Base-by-base conservation (phyloP, 2,329 filamentous ascomycete genomes). In the Colletotrichum higginsianum region DNA sequence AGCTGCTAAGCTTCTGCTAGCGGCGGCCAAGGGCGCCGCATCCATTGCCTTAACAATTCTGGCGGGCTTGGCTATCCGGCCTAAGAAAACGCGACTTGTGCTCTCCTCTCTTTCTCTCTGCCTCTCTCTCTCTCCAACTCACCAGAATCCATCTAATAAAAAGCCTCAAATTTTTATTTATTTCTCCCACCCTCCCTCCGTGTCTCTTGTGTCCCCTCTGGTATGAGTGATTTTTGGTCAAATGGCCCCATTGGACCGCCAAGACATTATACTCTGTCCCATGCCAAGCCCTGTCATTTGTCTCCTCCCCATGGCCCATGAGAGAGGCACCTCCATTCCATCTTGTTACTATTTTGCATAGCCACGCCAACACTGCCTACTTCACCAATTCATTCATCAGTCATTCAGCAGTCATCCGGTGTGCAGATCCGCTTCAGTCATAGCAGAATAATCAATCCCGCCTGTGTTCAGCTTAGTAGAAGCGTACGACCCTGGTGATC, bases 1-100 rank as follows among this genome's bases (percentile, higher is more conserved):
- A 26, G 69, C 65, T 71, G 69, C 69, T 71, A 71, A 71, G 69
- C 69, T 71, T 71, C 65, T 71, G 69, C 69, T 71, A 71, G 65
- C 65, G 52, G 12, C 52, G 15, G 69, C 69, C 69, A 68, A 71
- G 69, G 44, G 42, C 40, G 58, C 69, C 65, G 65, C 69, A 71
- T 68, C 47, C 40, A 60, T 38, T 50, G 18, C 69, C 61, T 61
- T 71, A 71, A 67, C 69, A 69, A 68, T 58, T 63, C 35, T 11
- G 3, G 21, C 15, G 44, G 18, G 6, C 26, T 42, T 46, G 38
- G 35, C 57, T 71, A 68, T 71, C 68, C 57, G 40, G 58, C 68
- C 68, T 71, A 44, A 71, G 52, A 68, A 69, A 71, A 53, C 8
- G 65, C 52, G 53, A 71, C 65, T 68, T 71, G 40, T 12, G 42